Percentiles rank a stretch among this genome's conserved stretches.
phyloP scores from a whole-genome alignment of 306 rosid species.

The Cucurbita moschata region DNA sequence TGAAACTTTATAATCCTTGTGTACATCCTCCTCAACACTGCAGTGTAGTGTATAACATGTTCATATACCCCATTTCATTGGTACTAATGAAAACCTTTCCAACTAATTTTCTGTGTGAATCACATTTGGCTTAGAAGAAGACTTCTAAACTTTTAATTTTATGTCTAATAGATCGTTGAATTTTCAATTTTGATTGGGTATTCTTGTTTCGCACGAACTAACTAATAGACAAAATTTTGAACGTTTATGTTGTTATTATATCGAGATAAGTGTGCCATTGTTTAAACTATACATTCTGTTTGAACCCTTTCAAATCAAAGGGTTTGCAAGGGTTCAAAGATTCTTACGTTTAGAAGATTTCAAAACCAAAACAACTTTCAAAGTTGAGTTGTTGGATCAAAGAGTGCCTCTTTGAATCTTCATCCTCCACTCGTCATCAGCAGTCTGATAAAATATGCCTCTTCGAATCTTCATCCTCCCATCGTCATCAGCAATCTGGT shows the following conservation, averaged over 20 bases:
- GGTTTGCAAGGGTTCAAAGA: too few species aligned
- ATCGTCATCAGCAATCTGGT: conserved; percentile 36
- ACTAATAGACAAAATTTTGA: too few species aligned
- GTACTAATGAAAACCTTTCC: background rate
- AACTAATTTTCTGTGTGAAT: background rate
- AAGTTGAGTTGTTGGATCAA: background rate
- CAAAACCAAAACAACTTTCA: conserved; percentile 7
- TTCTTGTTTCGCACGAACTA: too few species aligned
- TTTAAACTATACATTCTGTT: background rate
- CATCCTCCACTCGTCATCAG: conserved; percentile 29
- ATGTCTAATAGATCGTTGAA: too few species aligned
- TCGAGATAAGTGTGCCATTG: background rate
- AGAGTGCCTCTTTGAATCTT: background rate
- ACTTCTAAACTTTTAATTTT: too few species aligned
- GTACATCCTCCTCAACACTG: conserved; percentile 2
- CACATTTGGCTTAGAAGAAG: too few species aligned
- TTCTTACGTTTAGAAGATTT: conserved; percentile 5
- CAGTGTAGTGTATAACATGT: background rate
- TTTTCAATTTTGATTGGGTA: too few species aligned
- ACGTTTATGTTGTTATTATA: background rate
- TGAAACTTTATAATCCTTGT: background rate
- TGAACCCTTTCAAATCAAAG: too few species aligned
- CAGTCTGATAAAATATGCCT: conserved; percentile 25
- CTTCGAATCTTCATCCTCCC: conserved; percentile 6
- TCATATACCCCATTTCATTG: background rate